A percentile compares a stretch with the other conserved stretches of the same genome.
phyloP scores from a whole-genome alignment of 2,329 filamentous ascomycete species.

The Tolypocladium guangdongense region DNA sequence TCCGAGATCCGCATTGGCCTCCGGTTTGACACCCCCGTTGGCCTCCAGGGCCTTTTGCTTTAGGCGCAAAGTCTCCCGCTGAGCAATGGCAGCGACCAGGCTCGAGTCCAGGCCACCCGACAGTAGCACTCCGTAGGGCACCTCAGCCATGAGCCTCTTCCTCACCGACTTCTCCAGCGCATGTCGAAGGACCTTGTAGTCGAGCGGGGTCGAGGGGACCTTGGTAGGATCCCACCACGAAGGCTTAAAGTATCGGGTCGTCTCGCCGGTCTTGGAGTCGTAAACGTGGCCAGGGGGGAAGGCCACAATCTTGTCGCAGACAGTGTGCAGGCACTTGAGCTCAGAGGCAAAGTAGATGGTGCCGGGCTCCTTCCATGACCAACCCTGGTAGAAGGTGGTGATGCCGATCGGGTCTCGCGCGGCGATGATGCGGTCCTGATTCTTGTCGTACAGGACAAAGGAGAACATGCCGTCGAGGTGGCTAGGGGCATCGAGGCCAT shows the following conservation, averaged over 20 bases:
- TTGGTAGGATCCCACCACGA: conserved; percentile 80
- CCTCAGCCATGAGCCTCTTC: conserved; percentile 97
- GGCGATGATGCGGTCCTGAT: conserved; percentile 81
- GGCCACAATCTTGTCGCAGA: conserved; percentile 88
- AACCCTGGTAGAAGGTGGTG: conserved; percentile 94
- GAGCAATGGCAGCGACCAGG: conserved; percentile 87
- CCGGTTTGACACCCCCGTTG: conserved; percentile 31
- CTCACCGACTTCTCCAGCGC: conserved; percentile 83
- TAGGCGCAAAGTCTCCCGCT: conserved; percentile 76
- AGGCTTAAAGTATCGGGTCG: conserved; percentile 83
- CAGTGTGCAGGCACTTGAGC: conserved; percentile 82
- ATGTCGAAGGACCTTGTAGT: conserved; percentile 72
- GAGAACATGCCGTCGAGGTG: conserved; percentile 99
- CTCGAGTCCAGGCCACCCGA: conserved; percentile 95
- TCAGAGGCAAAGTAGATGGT: conserved; percentile 95
- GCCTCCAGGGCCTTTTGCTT: conserved; percentile 50
- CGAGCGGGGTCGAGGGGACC: conserved; percentile 69
- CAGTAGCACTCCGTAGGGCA: conserved; percentile 90
- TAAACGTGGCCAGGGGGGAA: conserved; percentile 96
- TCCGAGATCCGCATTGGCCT: conserved; percentile 43
- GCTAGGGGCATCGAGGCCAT: conserved; percentile 85
- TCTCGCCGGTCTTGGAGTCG: conserved; percentile 80
- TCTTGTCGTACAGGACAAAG: conserved; percentile 95
- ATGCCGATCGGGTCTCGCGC: conserved; percentile 95
- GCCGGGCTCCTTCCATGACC: conserved; percentile 70